These are phyloP conservation scores for Cicer pinnatifidum DNA, from an alignment of 306 rosid species.

Conservation along the genomic window DNA sequence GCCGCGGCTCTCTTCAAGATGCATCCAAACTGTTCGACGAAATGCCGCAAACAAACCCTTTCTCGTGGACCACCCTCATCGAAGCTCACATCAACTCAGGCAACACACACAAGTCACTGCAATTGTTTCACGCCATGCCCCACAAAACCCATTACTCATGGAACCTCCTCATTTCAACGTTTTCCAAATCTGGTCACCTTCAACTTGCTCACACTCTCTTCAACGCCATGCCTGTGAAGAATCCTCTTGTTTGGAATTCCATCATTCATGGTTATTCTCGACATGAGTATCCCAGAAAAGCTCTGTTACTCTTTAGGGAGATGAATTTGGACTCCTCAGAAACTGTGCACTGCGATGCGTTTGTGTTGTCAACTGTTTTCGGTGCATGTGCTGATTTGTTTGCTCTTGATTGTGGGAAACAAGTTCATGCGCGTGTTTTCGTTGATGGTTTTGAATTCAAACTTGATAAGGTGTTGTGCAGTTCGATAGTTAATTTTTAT, in stretches of 20 bases:
- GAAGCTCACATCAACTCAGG: conserved; percentile 65
- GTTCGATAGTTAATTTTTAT: conserved; percentile 68
- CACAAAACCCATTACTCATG: conserved; percentile 62
- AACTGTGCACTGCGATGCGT: conserved; percentile 45
- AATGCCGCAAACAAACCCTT: conserved; percentile 62
- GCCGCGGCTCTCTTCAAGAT: conserved; percentile 49
- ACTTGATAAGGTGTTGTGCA: conserved; percentile 63
- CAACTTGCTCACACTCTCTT: conserved; percentile 59
- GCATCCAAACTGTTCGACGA: conserved; percentile 64
- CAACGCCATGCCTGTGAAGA: conserved; percentile 65
- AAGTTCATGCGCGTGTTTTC: conserved; percentile 71
- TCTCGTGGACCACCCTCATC: conserved; percentile 69
- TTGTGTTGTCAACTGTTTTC: conserved; percentile 62
- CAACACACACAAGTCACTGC: conserved; percentile 50
- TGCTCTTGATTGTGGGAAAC: conserved; percentile 72
- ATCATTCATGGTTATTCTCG: conserved; percentile 68
- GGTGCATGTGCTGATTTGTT: conserved; percentile 66
- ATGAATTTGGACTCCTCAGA: conserved; percentile 60
- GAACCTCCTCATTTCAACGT: conserved; percentile 60
- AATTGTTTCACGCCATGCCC: conserved; percentile 65
- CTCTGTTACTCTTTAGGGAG: conserved; percentile 59
- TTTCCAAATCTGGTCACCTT: conserved; percentile 59
- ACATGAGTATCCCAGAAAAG: conserved; percentile 58
- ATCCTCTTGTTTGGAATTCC: conserved; percentile 66
- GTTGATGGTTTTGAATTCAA: conserved; percentile 53